Percentiles rank a stretch among this genome's conserved stretches.
These are phyloP conservation scores for Lactarius evosmus DNA, from an alignment of 768 basidiomycete genomes.

Conservation along the genomic window DNA sequence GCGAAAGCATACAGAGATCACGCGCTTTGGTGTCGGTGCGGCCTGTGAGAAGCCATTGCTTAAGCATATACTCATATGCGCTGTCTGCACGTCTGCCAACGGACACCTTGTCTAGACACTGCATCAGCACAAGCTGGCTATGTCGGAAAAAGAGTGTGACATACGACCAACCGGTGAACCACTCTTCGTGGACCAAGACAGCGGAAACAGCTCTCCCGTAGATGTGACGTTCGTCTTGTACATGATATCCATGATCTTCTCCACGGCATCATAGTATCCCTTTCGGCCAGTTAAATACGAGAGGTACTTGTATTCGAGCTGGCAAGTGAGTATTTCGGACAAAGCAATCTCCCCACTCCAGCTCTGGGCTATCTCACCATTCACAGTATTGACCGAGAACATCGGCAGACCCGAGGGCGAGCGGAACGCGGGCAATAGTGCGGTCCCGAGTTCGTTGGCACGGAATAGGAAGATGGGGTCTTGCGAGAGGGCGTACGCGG, in stretches of 20 bases:
- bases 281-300: constrained; percentile 74
- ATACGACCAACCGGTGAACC: constrained; percentile 46
- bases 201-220: constrained; percentile 58
- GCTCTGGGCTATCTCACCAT: constrained; percentile 46
- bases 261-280: constrained; percentile 55
- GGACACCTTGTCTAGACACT: constrained; percentile 39
- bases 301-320: constrained; percentile 86
- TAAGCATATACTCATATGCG: constrained; percentile 76
- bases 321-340: constrained; percentile 78
- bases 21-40: no score
- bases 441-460: constrained; percentile 78
- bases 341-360: constrained; percentile 38
- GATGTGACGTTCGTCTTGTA: constrained; percentile 40
- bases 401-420: constrained; percentile 72
- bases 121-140: constrained; percentile 30
- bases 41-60: no score
- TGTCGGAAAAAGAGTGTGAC: constrained; percentile 28
- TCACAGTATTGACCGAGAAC: no score
- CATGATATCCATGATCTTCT: constrained; percentile 49
- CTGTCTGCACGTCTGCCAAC: constrained; percentile 72
- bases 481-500: constrained; percentile 69
- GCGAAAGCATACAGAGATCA: no score
- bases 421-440: constrained; percentile 69
- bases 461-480: constrained; percentile 59
- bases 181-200: constrained; percentile 47